phyloP scores from a whole-genome alignment of 805 yeast species.

The Saccharomycopsis guyanensis region DNA sequence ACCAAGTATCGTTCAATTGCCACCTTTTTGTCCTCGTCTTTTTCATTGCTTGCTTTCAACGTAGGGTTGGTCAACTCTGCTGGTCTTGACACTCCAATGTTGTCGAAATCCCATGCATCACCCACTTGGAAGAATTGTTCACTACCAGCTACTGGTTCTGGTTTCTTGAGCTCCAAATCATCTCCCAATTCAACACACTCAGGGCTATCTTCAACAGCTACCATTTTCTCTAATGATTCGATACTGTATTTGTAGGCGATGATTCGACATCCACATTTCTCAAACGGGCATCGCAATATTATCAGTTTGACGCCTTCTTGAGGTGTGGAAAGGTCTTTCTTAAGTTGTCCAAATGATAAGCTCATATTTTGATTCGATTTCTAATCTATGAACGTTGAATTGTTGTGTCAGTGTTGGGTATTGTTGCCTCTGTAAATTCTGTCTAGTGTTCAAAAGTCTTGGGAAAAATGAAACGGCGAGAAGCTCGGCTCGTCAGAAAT shows the following conservation, averaged over 20 bases:
- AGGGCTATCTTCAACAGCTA: slow-evolving; percentile 9
- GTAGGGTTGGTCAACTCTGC: slow-evolving; percentile 12
- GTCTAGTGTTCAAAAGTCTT: too few relatives aligned
- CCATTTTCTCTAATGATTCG: background rate
- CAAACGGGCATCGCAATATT: slow-evolving; percentile 16
- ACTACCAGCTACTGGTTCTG: background rate
- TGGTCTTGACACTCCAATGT: slow-evolving; percentile 59
- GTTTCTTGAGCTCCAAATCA: slow-evolving; percentile 6
- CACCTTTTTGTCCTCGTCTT: slow-evolving; percentile 24
- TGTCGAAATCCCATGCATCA: slow-evolving; percentile 76
- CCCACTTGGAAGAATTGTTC: slow-evolving; percentile 35
- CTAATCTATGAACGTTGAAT: too few relatives aligned
- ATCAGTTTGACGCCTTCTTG: background rate
- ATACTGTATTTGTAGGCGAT: slow-evolving; percentile 13
- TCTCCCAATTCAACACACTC: slow-evolving; percentile 12
- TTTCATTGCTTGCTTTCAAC: slow-evolving; percentile 20
- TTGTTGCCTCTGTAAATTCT: too few relatives aligned
- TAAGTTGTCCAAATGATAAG: background rate
- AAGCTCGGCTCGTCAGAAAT: too few relatives aligned
- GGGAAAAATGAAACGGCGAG: too few relatives aligned
- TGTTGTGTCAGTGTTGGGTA: too few relatives aligned
- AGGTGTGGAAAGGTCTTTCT: background rate
- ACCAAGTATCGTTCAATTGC: slow-evolving; percentile 46
- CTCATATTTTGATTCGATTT: too few relatives aligned
- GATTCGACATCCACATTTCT: slow-evolving; percentile 13